Base-by-base conservation (phyloP, 106 monocot genomes). In the Allium sativum region DNA sequence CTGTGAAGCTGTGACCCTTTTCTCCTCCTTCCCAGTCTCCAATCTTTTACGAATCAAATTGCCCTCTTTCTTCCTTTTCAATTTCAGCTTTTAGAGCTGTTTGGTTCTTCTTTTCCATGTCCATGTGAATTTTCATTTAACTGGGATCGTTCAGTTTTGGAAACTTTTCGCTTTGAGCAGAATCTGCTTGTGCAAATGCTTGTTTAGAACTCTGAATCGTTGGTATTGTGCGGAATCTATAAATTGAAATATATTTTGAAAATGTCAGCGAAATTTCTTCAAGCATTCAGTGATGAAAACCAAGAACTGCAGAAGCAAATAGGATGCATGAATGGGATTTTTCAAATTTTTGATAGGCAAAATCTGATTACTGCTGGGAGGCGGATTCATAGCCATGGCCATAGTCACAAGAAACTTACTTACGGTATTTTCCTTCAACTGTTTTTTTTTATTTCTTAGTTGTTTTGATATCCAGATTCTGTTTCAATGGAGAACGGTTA, bases 291-390 rank as follows among this genome's bases (percentile, higher is more conserved):
- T 3, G 90, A 95, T 31, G 94, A 94, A 18, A 79, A 73, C 53
- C 77, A 68, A 5, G 79, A 87, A 60, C 43, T 87, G 65, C 78
- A 79, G 71, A 77, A 69, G 74, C 86, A 95, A 69, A 75, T 82
- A 44, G 90, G 95, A 18, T 95, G 95, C 86, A 82, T 95, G 81
- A 77, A 74, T 42, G 86, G 95, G 15, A 73, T 90, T 21, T 84
- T 95, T 56, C 90, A 95, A 31, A 73, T 90, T 56, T 87, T 95
- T 43, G 86, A 95, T 59, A 73, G 81, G 20, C 83, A 78, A 15
- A 76, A 77, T 75, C 69, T 84, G 18, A 63, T 81, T 31, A 31
- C 31, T 20, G 15, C 78, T 3, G 70, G 69, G 12, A 72, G 80
- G 68, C 76, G 79, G 13, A 64, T 74, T 40, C 59, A 52, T 18